Conservation (phyloP, 495 filamentous ascomycete genomes). For the Podospora bellae-mahoneyi region DNA sequence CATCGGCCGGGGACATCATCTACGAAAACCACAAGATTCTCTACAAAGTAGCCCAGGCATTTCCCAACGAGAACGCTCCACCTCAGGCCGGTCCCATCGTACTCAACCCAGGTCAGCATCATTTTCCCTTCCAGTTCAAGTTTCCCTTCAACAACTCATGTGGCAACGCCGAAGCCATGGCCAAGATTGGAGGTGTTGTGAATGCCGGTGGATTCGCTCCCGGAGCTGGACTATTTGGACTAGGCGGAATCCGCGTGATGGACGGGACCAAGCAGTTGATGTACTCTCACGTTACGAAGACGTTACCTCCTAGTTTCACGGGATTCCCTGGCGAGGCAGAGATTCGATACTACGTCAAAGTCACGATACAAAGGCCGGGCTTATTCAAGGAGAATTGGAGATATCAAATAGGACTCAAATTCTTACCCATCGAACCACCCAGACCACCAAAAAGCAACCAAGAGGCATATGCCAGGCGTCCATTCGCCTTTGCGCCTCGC, state of each 20-base stretch:
- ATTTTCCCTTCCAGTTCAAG: constrained; percentile 91
- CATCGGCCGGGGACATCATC: constrained; percentile 35
- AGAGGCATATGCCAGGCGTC: constrained; percentile 79
- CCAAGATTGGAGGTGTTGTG: constrained; percentile 42
- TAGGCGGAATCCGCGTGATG: constrained; percentile 48
- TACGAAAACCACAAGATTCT: constrained; percentile 58
- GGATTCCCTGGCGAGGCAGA: constrained; percentile 80
- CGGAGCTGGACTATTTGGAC: constrained; percentile 34
- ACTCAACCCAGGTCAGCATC: constrained; percentile 71
- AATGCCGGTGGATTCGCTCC: constrained; percentile 35
- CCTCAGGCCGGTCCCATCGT: constrained; percentile 62
- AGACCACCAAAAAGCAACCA: constrained; percentile 60
- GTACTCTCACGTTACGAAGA: constrained; percentile 72
- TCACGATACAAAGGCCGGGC: constrained; percentile 75
- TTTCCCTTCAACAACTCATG: constrained; percentile 92
- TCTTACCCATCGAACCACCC: constrained; percentile 90
- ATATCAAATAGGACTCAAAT: constrained; percentile 60
- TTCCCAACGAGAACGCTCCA: constrained; percentile 59
- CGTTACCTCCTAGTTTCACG: constrained; percentile 80
- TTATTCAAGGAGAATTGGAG: constrained; percentile 86
- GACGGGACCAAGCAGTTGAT: constrained; percentile 50
- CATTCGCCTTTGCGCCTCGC: constrained; percentile 65
- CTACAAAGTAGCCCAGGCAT: constrained; percentile 76
- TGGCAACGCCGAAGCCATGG: constrained; percentile 49
- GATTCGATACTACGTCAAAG: constrained; percentile 91